Base-by-base conservation (phyloP, 1,284 basidiomycete genomes). In the Stereum hirsutum region DNA sequence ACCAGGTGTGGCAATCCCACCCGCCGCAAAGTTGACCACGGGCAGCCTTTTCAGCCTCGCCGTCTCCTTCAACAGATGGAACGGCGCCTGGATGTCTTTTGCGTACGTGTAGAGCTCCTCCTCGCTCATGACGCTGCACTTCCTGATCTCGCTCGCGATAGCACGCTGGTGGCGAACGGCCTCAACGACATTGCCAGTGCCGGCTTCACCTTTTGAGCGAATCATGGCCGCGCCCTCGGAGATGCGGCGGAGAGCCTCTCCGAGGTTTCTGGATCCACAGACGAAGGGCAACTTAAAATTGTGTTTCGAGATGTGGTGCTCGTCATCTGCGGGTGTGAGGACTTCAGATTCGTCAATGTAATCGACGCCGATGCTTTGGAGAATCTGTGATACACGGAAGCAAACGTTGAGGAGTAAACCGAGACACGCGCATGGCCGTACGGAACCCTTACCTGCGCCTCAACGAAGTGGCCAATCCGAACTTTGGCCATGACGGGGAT, bases 271-370 rank as follows among this genome's bases (percentile, higher is more conserved):
- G 27, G 82, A 79, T 45, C 86, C 89, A 54, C 86, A 90, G 7
- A 89, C 86, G 49, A 88, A 89, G 6, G 87, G 87, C n/a, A 89
- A 74, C 64, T 92, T 93, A 76, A 85, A 95, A 23, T 73, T 70
- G 63, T 94, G 91, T 66, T 95, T 95, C 69, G 89, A 89, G 70
- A 88, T 83, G 63, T 68, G 68, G 61, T 78, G 71, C 55, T 90
- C 82, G 44, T 93, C 89, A 59, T 94, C 96, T 23, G 95, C 96
- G 35, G 92, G 91, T 0, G 96, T 97, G 46, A 99, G 74, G 39
- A 99, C 96, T 66, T 98, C 95, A 14, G 85, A 92, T 66, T 92
- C 91, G 64, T 99, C 96, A 54, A 99, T 96, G 66, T 98, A 99
- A 68, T 99, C 95, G 42, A 97, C 87, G 8, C 95, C 94, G 58